Evolutionary conservation across 805 yeast species (phyloP).

Genomic region (Starmerella kuoi): DNA sequence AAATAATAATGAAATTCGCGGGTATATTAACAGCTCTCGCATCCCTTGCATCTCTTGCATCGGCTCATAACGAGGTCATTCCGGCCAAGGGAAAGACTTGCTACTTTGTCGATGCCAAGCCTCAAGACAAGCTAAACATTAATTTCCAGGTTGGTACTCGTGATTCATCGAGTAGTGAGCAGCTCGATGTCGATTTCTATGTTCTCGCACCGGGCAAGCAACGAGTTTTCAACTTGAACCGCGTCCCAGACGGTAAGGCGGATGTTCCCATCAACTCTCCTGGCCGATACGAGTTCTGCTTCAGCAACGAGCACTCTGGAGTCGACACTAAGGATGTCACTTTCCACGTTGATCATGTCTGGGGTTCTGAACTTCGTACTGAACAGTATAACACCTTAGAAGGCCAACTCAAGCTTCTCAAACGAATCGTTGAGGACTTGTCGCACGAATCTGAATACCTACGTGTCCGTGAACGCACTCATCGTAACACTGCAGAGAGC

Average conservation of each 20-base stretch:
- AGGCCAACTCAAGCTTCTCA: conserved; percentile 62
- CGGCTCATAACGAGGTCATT: conserved; percentile 69
- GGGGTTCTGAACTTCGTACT: conserved; percentile 54
- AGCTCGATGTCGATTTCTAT: conserved; percentile 48
- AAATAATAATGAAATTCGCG: background rate
- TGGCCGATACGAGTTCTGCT: conserved; percentile 81
- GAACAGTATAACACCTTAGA: conserved; percentile 76
- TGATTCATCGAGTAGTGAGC: conserved; percentile 34
- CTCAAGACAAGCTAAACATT: conserved; percentile 75
- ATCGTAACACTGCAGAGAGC: conserved; percentile 96
- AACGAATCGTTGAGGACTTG: conserved; percentile 69
- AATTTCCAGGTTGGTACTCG: conserved; percentile 91
- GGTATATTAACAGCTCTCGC: conserved; percentile 12
- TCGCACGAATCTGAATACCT: conserved; percentile 83
- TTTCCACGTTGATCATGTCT: conserved; percentile 87
- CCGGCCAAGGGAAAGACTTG: conserved; percentile 80
- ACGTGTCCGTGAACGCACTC: conserved; percentile 91
- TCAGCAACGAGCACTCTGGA: conserved; percentile 70
- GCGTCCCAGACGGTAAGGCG: conserved; percentile 71
- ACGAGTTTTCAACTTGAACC: conserved; percentile 39
- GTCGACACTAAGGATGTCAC: conserved; percentile 78
- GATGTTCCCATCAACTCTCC: conserved; percentile 47
- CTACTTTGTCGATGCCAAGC: conserved; percentile 70
- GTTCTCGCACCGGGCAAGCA: conserved; percentile 38
- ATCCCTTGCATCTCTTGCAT: conserved; percentile 12